Evolutionary conservation across 805 yeast species (phyloP).

Genomic region (Pichia thaimueangensis): DNA sequence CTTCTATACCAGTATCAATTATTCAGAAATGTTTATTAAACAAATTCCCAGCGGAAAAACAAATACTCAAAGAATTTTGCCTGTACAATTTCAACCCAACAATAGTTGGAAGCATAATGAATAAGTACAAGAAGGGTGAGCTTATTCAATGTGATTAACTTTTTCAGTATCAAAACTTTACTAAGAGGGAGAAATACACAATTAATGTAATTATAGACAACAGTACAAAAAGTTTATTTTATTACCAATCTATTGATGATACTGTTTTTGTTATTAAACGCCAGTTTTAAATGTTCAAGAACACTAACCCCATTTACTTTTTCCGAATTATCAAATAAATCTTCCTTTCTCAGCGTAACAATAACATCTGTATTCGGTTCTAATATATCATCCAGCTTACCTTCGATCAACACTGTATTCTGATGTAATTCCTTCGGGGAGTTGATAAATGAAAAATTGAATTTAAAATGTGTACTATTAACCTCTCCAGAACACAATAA

Average conservation of each 20-base stretch:
- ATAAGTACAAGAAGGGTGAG: too few species aligned
- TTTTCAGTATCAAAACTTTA: too few species aligned
- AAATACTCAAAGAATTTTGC: too few species aligned
- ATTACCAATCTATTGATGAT: conserved; percentile 5
- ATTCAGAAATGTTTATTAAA: too few species aligned
- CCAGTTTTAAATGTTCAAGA: not conserved
- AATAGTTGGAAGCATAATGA: too few species aligned
- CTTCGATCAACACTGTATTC: not conserved
- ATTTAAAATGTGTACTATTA: not conserved
- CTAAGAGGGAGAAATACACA: too few species aligned
- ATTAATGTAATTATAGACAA: too few species aligned
- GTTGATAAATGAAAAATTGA: conserved; percentile 1
- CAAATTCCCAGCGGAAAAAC: too few species aligned
- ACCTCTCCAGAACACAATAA: conserved; percentile 5
- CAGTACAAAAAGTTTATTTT: not conserved
- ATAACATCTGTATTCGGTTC: not conserved
- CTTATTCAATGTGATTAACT: too few species aligned
- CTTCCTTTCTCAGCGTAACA: not conserved
- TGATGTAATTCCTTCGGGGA: not conserved
- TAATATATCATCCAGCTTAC: conserved; percentile 4
- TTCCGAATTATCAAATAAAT: not conserved
- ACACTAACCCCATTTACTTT: not conserved
- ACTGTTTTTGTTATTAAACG: conserved; percentile 3
- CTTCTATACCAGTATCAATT: too few species aligned
- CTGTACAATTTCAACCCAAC: too few species aligned